Evolutionary conservation across 1,139 yeast genomes (phyloP).

Genomic region (Zygosaccharomyces sapae): DNA sequence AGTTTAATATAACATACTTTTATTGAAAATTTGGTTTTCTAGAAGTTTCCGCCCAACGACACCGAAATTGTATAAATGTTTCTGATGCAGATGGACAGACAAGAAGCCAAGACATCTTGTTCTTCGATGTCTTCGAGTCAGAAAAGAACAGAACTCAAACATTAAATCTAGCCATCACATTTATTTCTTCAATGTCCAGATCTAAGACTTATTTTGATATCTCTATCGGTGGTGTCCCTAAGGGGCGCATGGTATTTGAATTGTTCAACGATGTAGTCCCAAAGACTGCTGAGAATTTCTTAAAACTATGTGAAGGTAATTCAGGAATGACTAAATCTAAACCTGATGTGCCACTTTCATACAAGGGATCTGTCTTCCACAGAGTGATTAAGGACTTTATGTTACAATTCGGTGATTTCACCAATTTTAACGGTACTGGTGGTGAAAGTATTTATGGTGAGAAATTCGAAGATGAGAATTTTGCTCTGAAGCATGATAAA

Average conservation of each 20-base stretch:
- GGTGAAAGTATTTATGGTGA: conserved; percentile 96
- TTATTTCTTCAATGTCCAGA: conserved; percentile 29
- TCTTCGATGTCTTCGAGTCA: no score
- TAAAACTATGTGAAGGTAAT: conserved; percentile 87
- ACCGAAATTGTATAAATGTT: conserved; percentile 4
- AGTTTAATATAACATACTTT: background rate
- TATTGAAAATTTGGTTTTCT: background rate
- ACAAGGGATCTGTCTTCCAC: conserved; percentile 81
- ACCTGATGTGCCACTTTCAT: conserved; percentile 60
- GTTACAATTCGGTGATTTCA: conserved; percentile 98
- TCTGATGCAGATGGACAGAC: background rate
- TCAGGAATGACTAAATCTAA: conserved; percentile 58
- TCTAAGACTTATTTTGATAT: conserved; percentile 72
- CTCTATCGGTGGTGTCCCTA: conserved; percentile 57
- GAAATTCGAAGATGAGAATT: conserved; percentile 91
- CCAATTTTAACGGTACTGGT: conserved; percentile 84
- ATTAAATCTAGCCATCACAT: background rate
- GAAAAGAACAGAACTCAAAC: background rate
- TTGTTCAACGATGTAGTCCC: conserved; percentile 80
- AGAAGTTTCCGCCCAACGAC: conserved; percentile 5
- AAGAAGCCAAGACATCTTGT: no score
- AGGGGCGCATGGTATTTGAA: conserved; percentile 75
- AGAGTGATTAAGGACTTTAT: conserved; percentile 87
- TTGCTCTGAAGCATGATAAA: conserved; percentile 65
- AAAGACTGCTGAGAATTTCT: conserved; percentile 88